A percentile compares a stretch with the other conserved stretches of the same genome.
phyloP scores from a whole-genome alignment of 2,329 filamentous ascomycete species.

The Aspergillus intermedius region DNA sequence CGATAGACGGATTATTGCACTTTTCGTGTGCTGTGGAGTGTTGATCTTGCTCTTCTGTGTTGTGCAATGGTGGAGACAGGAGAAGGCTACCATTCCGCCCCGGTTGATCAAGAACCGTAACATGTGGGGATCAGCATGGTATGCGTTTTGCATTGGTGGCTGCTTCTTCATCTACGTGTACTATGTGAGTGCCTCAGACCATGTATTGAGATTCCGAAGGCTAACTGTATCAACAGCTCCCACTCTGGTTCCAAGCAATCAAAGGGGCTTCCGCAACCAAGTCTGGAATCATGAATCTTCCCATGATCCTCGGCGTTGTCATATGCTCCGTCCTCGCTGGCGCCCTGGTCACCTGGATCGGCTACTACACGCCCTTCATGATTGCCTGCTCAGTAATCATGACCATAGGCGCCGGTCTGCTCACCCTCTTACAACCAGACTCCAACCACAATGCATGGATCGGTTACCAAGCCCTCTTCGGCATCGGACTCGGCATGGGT shows the following conservation, averaged over 20 bases:
- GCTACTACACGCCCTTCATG: conserved; percentile 38
- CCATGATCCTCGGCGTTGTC: conserved; percentile 27
- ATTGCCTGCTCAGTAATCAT: conserved; percentile 25
- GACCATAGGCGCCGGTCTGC: conserved; percentile 29
- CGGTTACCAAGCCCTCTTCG: conserved; percentile 33
- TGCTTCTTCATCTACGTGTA: conserved; percentile 41
- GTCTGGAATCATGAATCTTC: conserved; percentile 35
- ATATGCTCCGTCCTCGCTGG: conserved; percentile 27
- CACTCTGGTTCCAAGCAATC: conserved; percentile 40
- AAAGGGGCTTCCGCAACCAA: conserved; percentile 27
- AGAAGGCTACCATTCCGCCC: conserved; percentile 41
- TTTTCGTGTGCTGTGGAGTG: conserved; percentile 48
- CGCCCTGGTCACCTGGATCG: conserved; percentile 22
- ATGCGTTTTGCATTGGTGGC: conserved; percentile 38
- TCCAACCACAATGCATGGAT: conserved; percentile 31
- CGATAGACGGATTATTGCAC: conserved; percentile 39
- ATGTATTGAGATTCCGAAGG: not conserved
- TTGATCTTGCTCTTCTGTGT: conserved; percentile 38
- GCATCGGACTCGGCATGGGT: conserved; percentile 30
- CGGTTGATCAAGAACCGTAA: conserved; percentile 40
- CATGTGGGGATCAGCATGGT: conserved; percentile 35
- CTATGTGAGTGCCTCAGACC: conserved; percentile 25
- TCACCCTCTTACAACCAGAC: conserved; percentile 28
- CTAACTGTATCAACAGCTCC: conserved; percentile 24
- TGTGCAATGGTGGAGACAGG: conserved; percentile 33